Conservation (phyloP, 2,329 filamentous ascomycete species). For the Penicillium sp. region DNA sequence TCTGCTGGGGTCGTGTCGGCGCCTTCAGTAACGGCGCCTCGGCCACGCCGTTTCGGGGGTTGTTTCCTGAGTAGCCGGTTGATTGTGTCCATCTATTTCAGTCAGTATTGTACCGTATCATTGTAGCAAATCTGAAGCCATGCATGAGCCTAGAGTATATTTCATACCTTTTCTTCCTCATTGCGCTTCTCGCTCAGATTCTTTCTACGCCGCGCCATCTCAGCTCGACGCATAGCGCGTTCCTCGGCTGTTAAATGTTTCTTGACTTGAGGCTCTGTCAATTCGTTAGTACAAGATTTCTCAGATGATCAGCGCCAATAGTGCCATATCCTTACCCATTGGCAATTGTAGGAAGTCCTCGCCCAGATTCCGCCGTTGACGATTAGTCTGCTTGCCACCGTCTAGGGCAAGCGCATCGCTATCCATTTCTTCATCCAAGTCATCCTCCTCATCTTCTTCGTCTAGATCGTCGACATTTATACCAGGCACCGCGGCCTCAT, state of each 20-base stretch:
- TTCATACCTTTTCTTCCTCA: conserved; percentile 66
- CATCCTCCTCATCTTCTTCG: conserved; percentile 40
- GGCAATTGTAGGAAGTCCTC: conserved; percentile 50
- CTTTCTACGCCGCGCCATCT: conserved; percentile 68
- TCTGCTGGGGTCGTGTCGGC: conserved; percentile 39
- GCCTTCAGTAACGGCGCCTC: conserved; percentile 44
- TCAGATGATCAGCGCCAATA: background rate
- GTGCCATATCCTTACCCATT: conserved; percentile 45
- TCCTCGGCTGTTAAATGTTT: conserved; percentile 68
- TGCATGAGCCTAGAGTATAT: too few relatives aligned
- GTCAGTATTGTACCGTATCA: background rate
- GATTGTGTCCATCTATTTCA: conserved; percentile 57
- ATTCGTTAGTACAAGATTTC: conserved; percentile 11
- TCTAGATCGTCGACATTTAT: conserved; percentile 36
- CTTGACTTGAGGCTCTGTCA: conserved; percentile 61
- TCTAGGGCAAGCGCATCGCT: conserved; percentile 47
- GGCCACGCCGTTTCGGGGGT: conserved; percentile 53
- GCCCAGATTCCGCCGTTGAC: conserved; percentile 58
- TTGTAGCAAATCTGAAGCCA: too few relatives aligned
- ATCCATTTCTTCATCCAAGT: conserved; percentile 41
- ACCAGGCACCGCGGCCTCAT: conserved; percentile 41
- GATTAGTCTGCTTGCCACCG: conserved; percentile 60
- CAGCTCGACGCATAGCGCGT: conserved; percentile 64
- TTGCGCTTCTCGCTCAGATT: conserved; percentile 72
- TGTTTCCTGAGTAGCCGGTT: conserved; percentile 63